Conservation (phyloP, 306 rosid species). For the Albizia julibrissin region DNA sequence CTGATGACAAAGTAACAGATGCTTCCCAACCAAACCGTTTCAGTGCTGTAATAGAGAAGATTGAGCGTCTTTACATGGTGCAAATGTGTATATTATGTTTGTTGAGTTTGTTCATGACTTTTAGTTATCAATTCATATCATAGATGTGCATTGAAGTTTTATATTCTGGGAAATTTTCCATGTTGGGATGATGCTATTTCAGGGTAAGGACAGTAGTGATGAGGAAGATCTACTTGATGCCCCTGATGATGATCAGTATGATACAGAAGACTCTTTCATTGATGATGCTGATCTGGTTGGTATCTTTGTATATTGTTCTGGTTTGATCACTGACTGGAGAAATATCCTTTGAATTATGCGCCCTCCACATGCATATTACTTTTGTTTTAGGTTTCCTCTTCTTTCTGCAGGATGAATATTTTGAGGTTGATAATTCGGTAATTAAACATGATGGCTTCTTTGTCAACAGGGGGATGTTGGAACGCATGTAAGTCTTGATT, state of each 20-base stretch:
- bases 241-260: conserved; percentile 98
- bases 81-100: background rate
- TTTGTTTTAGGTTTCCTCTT: conserved; percentile 21
- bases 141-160: conserved; percentile 22
- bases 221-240: conserved; percentile 77
- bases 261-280: conserved; percentile 96
- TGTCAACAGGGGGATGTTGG: conserved; percentile 88
- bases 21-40: conserved; percentile 79
- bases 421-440: conserved; percentile 91
- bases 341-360: conserved; percentile 2
- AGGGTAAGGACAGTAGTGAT: conserved; percentile 97
- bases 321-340: conserved; percentile 28
- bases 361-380: conserved; percentile 12
- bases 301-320: conserved; percentile 30
- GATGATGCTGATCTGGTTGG: conserved; percentile 98
- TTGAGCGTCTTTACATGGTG: conserved; percentile 95
- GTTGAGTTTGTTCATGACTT: conserved; percentile 5
- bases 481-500: conserved; percentile 59
- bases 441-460: conserved; percentile 96
- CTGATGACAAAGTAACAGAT: conserved; percentile 64
- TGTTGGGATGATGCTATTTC: conserved; percentile 29
- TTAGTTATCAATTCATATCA: conserved; percentile 14
- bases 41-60: conserved; percentile 98
- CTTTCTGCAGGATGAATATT: conserved; percentile 91
- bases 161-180: conserved; percentile 13